A percentile compares a stretch with the other conserved stretches of the same genome.
Conservation (phyloP, 2,329 filamentous ascomycete genomes). For the Stylonectria norvegica region DNA sequence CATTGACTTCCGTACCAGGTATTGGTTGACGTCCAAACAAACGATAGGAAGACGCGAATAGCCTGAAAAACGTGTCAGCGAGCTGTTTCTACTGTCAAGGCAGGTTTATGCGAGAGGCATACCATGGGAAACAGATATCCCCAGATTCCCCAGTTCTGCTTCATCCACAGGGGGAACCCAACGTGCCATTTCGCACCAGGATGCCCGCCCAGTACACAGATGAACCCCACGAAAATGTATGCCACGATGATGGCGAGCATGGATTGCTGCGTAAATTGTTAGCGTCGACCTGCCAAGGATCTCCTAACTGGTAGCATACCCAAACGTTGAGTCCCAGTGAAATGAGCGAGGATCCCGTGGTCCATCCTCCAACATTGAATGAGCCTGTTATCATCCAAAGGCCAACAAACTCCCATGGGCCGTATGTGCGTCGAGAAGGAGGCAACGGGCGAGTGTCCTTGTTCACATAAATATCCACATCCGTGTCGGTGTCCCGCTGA, state of each 20-base stretch:
- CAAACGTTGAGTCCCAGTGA: slow-evolving; percentile 27
- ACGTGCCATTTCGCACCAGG: slow-evolving; percentile 29
- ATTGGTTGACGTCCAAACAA: slow-evolving; percentile 26
- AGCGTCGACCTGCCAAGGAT: neutral
- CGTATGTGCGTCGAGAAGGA: slow-evolving; percentile 28
- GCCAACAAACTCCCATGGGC: slow-evolving; percentile 31
- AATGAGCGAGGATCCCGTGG: slow-evolving; percentile 29
- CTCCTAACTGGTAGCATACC: neutral
- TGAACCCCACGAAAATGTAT: slow-evolving; percentile 21
- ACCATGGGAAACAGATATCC: slow-evolving; percentile 26
- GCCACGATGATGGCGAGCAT: slow-evolving; percentile 26
- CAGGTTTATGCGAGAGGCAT: neutral
- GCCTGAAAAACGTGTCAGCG: neutral
- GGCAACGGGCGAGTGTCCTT: slow-evolving; percentile 29
- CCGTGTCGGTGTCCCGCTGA: slow-evolving; percentile 20
- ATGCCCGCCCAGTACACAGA: slow-evolving; percentile 26
- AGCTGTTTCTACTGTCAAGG: neutral
- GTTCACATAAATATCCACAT: slow-evolving; percentile 26
- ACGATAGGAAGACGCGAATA: slow-evolving; percentile 20
- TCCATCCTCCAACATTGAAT: slow-evolving; percentile 34
- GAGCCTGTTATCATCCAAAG: slow-evolving; percentile 34
- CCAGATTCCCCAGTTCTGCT: slow-evolving; percentile 26
- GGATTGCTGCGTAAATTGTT: slow-evolving; percentile 12
- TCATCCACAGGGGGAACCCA: slow-evolving; percentile 26
- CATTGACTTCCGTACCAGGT: slow-evolving; percentile 27